These are phyloP conservation scores for Lactuca sativa DNA, from an alignment of 129 eudicot genomes.

Conservation along the genomic window DNA sequence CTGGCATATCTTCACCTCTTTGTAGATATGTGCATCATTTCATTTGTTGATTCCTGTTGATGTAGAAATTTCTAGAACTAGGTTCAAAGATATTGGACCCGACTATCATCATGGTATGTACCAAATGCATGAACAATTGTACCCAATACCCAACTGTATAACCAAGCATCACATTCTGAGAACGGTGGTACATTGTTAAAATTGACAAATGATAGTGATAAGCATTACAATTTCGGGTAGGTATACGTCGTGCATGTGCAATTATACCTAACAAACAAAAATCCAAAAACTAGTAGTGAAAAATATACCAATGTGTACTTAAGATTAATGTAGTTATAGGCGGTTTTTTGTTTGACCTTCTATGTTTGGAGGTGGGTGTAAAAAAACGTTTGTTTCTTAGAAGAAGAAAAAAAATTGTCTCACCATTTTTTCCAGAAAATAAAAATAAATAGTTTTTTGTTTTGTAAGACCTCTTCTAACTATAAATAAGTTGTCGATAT, in stretches of 20 bases:
- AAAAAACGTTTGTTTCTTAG: too few relatives aligned
- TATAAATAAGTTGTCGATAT: too few relatives aligned
- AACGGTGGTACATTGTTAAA: constrained; percentile 3
- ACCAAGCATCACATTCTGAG: constrained; percentile 8
- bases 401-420: too few relatives aligned
- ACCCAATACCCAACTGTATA: constrained; percentile 1
- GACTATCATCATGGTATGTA: constrained; percentile 1
- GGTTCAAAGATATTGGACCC: constrained; percentile 4
- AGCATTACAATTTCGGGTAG: constrained; percentile 5
- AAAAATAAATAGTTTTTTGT: too few relatives aligned
- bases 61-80: constrained; percentile 6
- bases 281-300: background rate
- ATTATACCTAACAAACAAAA: constrained; percentile 17
- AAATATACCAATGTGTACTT: background rate
- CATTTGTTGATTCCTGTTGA: constrained; percentile 17
- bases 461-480: too few relatives aligned
- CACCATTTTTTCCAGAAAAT: too few relatives aligned
- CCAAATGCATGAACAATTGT: constrained; percentile 4
- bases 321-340: too few relatives aligned
- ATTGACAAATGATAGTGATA: background rate
- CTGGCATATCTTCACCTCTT: constrained; percentile 14
- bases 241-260: constrained; percentile 29
- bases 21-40: constrained; percentile 8
- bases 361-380: too few relatives aligned
- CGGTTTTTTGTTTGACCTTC: too few relatives aligned